Evolutionary conservation across 345 rosid species (phyloP).

Genomic region (Aquilaria malaccensis): DNA sequence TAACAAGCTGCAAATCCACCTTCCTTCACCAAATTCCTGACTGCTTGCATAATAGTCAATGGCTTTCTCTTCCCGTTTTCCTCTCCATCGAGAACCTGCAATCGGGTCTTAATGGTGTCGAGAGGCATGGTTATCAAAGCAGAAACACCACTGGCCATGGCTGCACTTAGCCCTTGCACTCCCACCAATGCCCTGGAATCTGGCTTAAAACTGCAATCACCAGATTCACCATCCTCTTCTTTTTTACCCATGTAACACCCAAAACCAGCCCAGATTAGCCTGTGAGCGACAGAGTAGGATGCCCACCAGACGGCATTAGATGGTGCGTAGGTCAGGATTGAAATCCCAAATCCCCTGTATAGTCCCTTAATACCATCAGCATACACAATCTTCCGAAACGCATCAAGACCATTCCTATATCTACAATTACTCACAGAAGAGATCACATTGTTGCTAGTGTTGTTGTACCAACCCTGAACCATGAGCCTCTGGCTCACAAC

Average conservation of each 20-base stretch:
- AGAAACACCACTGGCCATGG: constrained; percentile 90
- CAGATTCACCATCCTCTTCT: constrained; percentile 14
- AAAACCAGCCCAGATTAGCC: constrained; percentile 53
- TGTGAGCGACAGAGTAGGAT: constrained; percentile 64
- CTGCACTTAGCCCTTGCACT: constrained; percentile 93
- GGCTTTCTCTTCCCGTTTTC: constrained; percentile 70
- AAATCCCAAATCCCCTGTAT: constrained; percentile 83
- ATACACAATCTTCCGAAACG: constrained; percentile 56
- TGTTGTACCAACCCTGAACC: constrained; percentile 45
- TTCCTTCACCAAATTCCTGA: constrained; percentile 70
- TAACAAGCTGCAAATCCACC: constrained; percentile 96
- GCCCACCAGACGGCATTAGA: constrained; percentile 92
- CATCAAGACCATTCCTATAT: constrained; percentile 71
- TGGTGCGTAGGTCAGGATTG: constrained; percentile 82
- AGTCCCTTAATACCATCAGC: constrained; percentile 65
- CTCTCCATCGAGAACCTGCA: constrained; percentile 82
- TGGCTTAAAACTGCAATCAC: constrained; percentile 30
- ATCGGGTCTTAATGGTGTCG: constrained; percentile 87
- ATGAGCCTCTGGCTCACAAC: constrained; percentile 92
- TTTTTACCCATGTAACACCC: constrained; percentile 45
- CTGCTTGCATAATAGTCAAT: constrained; percentile 50
- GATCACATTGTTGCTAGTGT: constrained; percentile 10
- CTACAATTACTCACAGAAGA: constrained; percentile 41
- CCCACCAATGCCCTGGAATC: constrained; percentile 72
- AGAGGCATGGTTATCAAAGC: constrained; percentile 93